Percentiles rank a stretch among this genome's conserved stretches.
These are phyloP conservation scores for Trifolium fragiferum DNA, from an alignment of 306 rosid genomes.

Conservation along the genomic window DNA sequence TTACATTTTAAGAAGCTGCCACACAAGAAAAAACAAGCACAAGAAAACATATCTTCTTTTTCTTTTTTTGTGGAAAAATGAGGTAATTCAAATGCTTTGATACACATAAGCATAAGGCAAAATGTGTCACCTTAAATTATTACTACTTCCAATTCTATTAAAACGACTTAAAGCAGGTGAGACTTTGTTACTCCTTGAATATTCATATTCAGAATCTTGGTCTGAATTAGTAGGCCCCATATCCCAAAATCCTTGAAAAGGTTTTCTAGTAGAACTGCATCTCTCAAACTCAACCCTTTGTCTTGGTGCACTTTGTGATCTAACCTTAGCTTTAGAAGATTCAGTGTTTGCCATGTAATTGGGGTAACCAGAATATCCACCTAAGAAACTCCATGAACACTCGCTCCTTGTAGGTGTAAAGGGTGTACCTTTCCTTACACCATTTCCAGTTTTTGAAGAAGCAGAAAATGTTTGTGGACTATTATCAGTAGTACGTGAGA, in stretches of 20 bases:
- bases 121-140: slow-evolving; percentile 60
- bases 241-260: slow-evolving; percentile 54
- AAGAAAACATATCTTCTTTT: neutral
- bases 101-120: slow-evolving; percentile 12
- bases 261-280: slow-evolving; percentile 46
- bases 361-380: slow-evolving; percentile 69
- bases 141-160: slow-evolving; percentile 54
- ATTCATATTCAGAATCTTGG: slow-evolving; percentile 50
- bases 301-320: slow-evolving; percentile 94
- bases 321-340: slow-evolving; percentile 81
- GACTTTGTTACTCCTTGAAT: slow-evolving; percentile 40
- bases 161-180: slow-evolving; percentile 47
- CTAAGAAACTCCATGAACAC: slow-evolving; percentile 64
- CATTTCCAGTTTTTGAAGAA: slow-evolving; percentile 64
- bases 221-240: slow-evolving; percentile 58
- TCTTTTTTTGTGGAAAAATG: slow-evolving; percentile 17
- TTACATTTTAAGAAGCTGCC: slow-evolving; percentile 48
- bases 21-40: slow-evolving; percentile 34
- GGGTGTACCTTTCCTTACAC: slow-evolving; percentile 53
- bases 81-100: neutral
- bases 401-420: slow-evolving; percentile 85
- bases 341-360: slow-evolving; percentile 93
- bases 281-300: slow-evolving; percentile 79
- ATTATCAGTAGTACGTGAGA: slow-evolving; percentile 59
- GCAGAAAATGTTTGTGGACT: slow-evolving; percentile 77